Evolutionary conservation across 176 grass and related monocot genomes (phyloP).

Genomic region (Eragrostis nindensis): DNA sequence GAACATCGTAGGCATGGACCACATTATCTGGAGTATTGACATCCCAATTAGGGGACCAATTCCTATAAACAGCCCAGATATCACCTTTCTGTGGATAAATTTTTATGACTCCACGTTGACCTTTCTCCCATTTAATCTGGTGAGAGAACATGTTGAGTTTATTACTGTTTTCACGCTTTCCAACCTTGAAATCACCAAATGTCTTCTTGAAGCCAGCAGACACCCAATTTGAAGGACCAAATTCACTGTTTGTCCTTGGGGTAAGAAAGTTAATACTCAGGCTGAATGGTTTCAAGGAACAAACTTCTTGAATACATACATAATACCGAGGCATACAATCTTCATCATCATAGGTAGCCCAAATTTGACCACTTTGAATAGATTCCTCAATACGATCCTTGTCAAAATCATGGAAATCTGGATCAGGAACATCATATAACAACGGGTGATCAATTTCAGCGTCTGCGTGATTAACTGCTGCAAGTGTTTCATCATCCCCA

Average conservation of each 20-base stretch:
- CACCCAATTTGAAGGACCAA: conserved; percentile 59
- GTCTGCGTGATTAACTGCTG: conserved; percentile 24
- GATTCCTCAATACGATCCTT: conserved; percentile 49
- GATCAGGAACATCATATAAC: conserved; percentile 62
- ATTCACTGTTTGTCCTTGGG: conserved; percentile 57
- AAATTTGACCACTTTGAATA: conserved; percentile 59
- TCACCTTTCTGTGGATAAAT: conserved; percentile 66
- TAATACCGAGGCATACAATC: conserved; percentile 77
- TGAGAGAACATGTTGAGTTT: conserved; percentile 70
- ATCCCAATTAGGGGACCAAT: conserved; percentile 67
- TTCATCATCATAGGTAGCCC: conserved; percentile 79
- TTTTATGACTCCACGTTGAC: conserved; percentile 58
- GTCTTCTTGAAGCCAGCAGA: conserved; percentile 68
- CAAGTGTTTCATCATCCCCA: conserved; percentile 35
- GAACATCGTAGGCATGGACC: conserved; percentile 57
- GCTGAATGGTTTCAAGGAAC: conserved; percentile 59
- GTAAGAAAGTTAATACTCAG: conserved; percentile 58
- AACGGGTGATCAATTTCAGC: conserved; percentile 46
- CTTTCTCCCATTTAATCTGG: conserved; percentile 64
- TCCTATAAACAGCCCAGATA: conserved; percentile 63
- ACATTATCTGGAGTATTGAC: conserved; percentile 58
- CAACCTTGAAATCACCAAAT: conserved; percentile 61
- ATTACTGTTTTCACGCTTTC: conserved; percentile 49
- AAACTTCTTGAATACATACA: conserved; percentile 61
- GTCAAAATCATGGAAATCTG: conserved; percentile 79